Evolutionary conservation across 2,329 filamentous ascomycete species (phyloP).

Genomic region (Apiospora hydei): DNA sequence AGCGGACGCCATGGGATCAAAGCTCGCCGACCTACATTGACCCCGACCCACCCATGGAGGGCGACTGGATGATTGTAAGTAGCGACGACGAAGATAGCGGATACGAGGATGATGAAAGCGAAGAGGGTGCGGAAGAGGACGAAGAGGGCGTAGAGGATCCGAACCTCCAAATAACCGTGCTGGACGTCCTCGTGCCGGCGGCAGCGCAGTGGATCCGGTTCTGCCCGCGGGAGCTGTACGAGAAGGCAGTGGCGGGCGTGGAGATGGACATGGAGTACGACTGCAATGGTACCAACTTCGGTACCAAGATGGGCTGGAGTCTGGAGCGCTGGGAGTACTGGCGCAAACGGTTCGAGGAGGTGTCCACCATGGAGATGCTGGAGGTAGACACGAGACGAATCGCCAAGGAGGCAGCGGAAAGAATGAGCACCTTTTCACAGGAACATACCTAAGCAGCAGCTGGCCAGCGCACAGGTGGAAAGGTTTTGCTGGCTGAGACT

Average conservation of each 20-base stretch:
- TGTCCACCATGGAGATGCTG: neutral
- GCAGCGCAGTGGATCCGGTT: neutral
- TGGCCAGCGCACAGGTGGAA: no score
- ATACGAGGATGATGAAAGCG: neutral
- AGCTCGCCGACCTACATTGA: neutral
- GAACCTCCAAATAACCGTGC: neutral
- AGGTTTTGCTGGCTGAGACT: no score
- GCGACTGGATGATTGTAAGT: no score
- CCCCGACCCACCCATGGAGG: no score
- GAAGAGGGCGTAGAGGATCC: neutral
- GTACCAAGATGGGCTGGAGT: neutral
- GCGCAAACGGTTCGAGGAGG: neutral
- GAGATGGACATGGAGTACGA: neutral
- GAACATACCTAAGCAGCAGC: neutral
- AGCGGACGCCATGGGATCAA: neutral
- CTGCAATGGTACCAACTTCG: neutral
- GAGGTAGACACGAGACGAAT: neutral
- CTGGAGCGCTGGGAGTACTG: neutral
- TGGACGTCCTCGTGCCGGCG: neutral
- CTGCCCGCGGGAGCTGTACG: neutral
- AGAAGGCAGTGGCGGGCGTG: neutral
- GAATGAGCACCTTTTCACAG: neutral
- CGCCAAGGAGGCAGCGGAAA: neutral
- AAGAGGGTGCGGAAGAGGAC: neutral
- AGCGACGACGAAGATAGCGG: no score